phyloP scores from a whole-genome alignment of 148 eudicot species.

The Pharnaceum exiguum region DNA sequence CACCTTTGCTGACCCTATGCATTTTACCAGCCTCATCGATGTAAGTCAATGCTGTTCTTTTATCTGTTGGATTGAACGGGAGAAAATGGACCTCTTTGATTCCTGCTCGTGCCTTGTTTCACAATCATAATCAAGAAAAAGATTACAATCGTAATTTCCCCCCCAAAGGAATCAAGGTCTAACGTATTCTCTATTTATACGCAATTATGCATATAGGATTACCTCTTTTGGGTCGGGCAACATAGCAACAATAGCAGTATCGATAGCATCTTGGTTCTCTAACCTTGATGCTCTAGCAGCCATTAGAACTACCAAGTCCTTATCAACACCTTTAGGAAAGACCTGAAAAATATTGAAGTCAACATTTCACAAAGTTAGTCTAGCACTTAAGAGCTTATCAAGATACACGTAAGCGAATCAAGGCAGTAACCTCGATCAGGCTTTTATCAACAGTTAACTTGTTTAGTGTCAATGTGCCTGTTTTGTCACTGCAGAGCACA shows the following conservation, averaged over 20 bases:
- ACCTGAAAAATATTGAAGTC: slow-evolving; percentile 31
- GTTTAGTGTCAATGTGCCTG: slow-evolving; percentile 70
- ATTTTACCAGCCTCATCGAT: slow-evolving; percentile 46
- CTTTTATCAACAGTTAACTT: slow-evolving; percentile 59
- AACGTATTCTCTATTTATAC: background rate
- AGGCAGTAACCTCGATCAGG: slow-evolving; percentile 48
- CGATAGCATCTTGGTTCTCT: slow-evolving; percentile 67
- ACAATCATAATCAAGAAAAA: background rate
- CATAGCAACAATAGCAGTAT: slow-evolving; percentile 49
- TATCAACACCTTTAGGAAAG: slow-evolving; percentile 44
- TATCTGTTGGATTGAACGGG: slow-evolving; percentile 81
- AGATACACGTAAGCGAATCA: too few relatives aligned
- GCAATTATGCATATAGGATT: background rate
- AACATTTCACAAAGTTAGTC: too few relatives aligned
- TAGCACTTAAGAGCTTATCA: too few relatives aligned
- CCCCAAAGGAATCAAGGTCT: background rate
- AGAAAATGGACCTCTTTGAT: slow-evolving; percentile 76
- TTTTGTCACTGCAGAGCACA: slow-evolving; percentile 78
- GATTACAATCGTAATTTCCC: background rate
- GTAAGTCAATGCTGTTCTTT: slow-evolving; percentile 72
- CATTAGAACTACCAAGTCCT: slow-evolving; percentile 52
- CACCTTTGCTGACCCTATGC: slow-evolving; percentile 88
- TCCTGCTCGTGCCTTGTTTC: slow-evolving; percentile 53
- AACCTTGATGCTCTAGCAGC: slow-evolving; percentile 63
- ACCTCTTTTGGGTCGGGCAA: slow-evolving; percentile 53